Conservation (phyloP, 306 rosid genomes). For the Vigna angularis region DNA sequence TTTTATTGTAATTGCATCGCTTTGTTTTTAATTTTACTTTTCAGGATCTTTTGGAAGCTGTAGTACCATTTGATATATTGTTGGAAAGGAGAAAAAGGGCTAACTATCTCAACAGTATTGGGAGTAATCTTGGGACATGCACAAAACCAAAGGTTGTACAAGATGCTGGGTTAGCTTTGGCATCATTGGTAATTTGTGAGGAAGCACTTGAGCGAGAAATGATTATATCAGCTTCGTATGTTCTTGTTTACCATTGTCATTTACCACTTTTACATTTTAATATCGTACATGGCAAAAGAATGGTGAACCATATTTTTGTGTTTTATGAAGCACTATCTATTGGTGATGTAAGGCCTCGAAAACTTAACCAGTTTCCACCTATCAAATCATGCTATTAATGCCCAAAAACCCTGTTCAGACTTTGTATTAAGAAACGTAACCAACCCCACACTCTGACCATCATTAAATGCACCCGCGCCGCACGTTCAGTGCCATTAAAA, state of each 20-base stretch:
- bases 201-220: conserved; percentile 93
- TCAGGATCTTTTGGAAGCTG: conserved; percentile 97
- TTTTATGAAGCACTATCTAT: conserved; percentile 6
- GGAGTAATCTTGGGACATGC: conserved; percentile 53
- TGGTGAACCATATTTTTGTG: conserved; percentile 27
- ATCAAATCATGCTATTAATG: too few relatives aligned
- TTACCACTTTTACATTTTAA: too few relatives aligned
- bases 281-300: conserved; percentile 27
- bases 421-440: too few relatives aligned
- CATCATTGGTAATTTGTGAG: conserved; percentile 84
- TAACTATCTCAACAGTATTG: conserved; percentile 66
- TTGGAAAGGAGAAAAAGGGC: conserved; percentile 77
- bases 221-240: conserved; percentile 94
- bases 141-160: conserved; percentile 88
- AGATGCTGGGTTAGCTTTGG: conserved; percentile 89
- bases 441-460: too few relatives aligned
- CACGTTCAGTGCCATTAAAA: too few relatives aligned
- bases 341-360: too few relatives aligned
- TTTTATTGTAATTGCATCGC: conserved; percentile 27
- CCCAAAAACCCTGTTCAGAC: too few relatives aligned
- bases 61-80: conserved; percentile 87
- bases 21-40: conserved; percentile 29
- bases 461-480: too few relatives aligned
- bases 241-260: too few relatives aligned
- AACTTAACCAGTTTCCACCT: too few relatives aligned